Percentiles rank a stretch among this genome's conserved stretches.
Conservation (phyloP, 2,329 filamentous ascomycete species). For the Chaetomiaceae sp. region DNA sequence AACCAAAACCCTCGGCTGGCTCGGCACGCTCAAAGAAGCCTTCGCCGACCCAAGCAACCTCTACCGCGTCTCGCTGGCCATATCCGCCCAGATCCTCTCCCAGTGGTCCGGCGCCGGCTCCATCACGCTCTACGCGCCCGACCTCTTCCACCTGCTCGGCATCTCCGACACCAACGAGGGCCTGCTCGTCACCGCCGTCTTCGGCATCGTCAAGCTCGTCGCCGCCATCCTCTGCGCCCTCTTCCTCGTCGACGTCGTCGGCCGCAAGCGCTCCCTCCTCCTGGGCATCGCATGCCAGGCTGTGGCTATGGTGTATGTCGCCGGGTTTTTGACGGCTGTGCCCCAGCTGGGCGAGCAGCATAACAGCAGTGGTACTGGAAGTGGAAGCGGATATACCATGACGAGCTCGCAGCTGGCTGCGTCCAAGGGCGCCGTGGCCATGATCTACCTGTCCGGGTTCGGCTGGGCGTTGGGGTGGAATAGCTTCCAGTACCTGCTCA, state of each 20-base stretch:
- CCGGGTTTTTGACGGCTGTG: slow-evolving; percentile 57
- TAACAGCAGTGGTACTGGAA: slow-evolving; percentile 24
- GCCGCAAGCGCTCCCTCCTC: slow-evolving; percentile 64
- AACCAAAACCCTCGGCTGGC: slow-evolving; percentile 59
- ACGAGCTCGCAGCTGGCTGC: slow-evolving; percentile 45
- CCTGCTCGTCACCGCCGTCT: slow-evolving; percentile 69
- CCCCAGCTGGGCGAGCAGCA: slow-evolving; percentile 46
- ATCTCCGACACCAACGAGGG: slow-evolving; percentile 64
- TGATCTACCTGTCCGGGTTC: slow-evolving; percentile 66
- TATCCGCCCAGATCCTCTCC: slow-evolving; percentile 64
- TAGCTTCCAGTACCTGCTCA: slow-evolving; percentile 66
- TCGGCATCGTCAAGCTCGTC: slow-evolving; percentile 69
- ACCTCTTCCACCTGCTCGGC: slow-evolving; percentile 69
- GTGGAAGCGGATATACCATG: neutral
- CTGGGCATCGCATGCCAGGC: slow-evolving; percentile 57
- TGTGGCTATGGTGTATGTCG: slow-evolving; percentile 59
- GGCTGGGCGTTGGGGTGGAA: slow-evolving; percentile 73
- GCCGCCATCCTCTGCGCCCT: slow-evolving; percentile 65
- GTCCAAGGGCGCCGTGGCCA: slow-evolving; percentile 64
- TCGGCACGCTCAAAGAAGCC: slow-evolving; percentile 64
- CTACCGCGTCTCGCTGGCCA: slow-evolving; percentile 66
- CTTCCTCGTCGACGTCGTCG: slow-evolving; percentile 75
- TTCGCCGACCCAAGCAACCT: slow-evolving; percentile 64
- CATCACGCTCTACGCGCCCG: slow-evolving; percentile 72
- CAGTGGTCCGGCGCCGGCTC: slow-evolving; percentile 71